Evolutionary conservation across 2,329 filamentous ascomycete genomes (phyloP), one percentile per base, ranked within the genome.

Genomic region (Colletotrichum trifolii): DNA sequence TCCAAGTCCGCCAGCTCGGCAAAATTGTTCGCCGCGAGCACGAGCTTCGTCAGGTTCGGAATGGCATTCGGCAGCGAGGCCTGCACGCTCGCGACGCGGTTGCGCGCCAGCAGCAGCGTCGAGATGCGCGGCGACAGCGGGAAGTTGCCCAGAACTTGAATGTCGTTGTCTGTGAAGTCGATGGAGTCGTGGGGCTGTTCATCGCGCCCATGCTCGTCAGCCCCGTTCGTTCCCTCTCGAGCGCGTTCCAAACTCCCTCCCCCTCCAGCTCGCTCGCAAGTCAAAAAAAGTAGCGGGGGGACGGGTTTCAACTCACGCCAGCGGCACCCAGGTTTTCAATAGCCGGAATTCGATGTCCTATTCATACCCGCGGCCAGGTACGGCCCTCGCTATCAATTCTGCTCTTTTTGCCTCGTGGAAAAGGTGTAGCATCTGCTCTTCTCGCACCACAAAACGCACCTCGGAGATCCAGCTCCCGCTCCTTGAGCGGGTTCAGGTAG

Each of bases 391-490:
- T 91, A 94, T 96, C 90, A 96, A 95, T 87, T 88, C 86, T 92
- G 91, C 87, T 89, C 25, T 25, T 25, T 25, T 25, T 25, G 25
- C 25, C 77, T 76, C 64, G 56, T 79, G 77, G 77, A 75, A 74
- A 83, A 89, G 88, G 89, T 94, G 92, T 92, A 97, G 93, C 89
- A 97, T 96, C 94, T 95, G 92, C 86, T 89, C 93, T 93, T 97
- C 93, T 91, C 91, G 88, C 35, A 25, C 25, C 25, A 33, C 38
- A 74, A 81, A 81, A 87, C 94, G 89, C 92, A 98, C 96, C 96
- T 97, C 96, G 90, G 75, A 99, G 93, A 85, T 98, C 94, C 79
- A 99, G 89, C 88, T 99, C 96, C 81, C 96, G 93, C 87, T 99
- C 96, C 83, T 96, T 97, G 80, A 99, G 88, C 78, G 95, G 94